These are phyloP conservation scores for Micractinium sp. DNA, from an alignment of 139 green algal species.

Conservation along the genomic window DNA sequence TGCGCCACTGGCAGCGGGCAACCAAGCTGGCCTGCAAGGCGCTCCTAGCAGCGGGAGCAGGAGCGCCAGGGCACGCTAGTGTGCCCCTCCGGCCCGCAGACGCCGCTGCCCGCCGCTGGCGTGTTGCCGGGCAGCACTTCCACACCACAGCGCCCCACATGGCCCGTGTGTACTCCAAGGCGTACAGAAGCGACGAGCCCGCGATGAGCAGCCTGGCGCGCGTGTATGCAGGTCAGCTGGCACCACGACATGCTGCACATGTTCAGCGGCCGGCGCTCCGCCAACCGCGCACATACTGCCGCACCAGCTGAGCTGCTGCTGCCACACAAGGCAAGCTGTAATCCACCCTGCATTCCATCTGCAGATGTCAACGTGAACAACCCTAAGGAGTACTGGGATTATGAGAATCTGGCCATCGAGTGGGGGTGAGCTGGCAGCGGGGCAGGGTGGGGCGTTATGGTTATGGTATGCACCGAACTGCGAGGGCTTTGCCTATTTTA, in stretches of 20 bases:
- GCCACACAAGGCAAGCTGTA: background rate
- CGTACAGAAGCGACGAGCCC: conserved; percentile 38
- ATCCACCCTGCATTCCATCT: background rate
- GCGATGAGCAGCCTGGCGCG: conserved; percentile 44
- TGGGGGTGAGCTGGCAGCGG: conserved; percentile 70
- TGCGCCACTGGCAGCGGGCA: background rate
- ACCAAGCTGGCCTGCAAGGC: background rate
- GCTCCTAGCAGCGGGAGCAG: background rate
- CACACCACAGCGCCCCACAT: background rate
- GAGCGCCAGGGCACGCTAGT: background rate
- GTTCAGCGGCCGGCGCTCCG: background rate
- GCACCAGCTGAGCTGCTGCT: background rate
- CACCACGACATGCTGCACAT: background rate
- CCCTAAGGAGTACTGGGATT: conserved; percentile 94
- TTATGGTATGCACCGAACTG: background rate
- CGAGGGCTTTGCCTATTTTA: background rate
- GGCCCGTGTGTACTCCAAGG: conserved; percentile 44
- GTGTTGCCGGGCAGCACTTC: too few relatives aligned
- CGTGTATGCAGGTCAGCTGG: conserved; percentile 41
- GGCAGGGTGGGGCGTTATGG: too few relatives aligned
- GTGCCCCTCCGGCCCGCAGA: background rate
- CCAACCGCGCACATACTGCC: too few relatives aligned
- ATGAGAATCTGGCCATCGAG: conserved; percentile 85
- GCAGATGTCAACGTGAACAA: conserved; percentile 84
- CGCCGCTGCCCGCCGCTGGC: background rate